Base-by-base conservation (phyloP, 768 basidiomycete species). In the Trametes cubensis region DNA sequence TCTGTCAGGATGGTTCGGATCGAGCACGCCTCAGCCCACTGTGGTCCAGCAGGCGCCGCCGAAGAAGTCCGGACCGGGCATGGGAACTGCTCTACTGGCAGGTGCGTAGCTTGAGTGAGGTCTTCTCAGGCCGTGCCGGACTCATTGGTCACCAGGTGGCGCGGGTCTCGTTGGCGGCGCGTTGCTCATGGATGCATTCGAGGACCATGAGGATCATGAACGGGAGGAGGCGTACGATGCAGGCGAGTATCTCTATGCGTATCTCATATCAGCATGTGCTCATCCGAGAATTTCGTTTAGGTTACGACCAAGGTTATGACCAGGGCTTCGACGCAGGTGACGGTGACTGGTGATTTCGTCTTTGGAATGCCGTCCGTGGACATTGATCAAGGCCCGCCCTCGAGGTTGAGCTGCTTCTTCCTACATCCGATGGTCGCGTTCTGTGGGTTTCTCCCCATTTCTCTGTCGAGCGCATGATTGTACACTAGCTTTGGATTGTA, bases 81-180 rank as follows among this genome's bases (percentile, higher is more conserved):
- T 81, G 74, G 85, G 86, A 26, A 76, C 78, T 26, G 73, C 77
- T 40, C 52, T 82, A 6, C 68, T 77, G 55, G 80, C 79, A 50
- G 84, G 83, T 85, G 52, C 50, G 78, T 70, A 2, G 21, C 48
- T 23, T 4, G 58, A 17, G 21, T 48, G 28, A 48, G 50, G 38
- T n/a, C 30, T 18, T 14, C 18, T 3, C 20, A 20, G 4, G 20
- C 34, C 4, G 11, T 1, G 6, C 20, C 21, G 17, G 25, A 8
- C 55, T 57, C 18, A 62, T 28, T 41, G 42, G 18, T 51, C 51
- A 57, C 50, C 62, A 82, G 87, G 80, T 65, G 88, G 82, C 67
- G 88, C 78, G 17, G 89, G 86, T 60, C 70, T 89, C n/a, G 69
- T 87, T n/a, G 88, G 83, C 41, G 89, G 89, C 60, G 75, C 76